These are phyloP conservation scores for Coemansia guatemalensis DNA, from an alignment of 192 early-diverging fungal genomes.

Conservation along the genomic window DNA sequence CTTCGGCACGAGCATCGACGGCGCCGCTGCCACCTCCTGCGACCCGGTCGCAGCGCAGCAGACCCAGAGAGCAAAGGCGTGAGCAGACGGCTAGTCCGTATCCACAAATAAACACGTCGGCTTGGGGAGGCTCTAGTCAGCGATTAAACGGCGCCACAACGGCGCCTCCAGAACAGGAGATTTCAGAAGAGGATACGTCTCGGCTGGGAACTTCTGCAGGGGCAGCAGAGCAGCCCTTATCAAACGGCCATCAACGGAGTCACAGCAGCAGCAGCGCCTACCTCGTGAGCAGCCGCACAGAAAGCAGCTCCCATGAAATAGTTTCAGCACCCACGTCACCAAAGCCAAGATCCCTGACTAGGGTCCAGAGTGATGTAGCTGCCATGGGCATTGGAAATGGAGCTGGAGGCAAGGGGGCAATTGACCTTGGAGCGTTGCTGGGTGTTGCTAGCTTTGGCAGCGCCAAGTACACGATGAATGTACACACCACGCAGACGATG, in stretches of 20 bases:
- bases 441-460: slow-evolving; percentile 53
- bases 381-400: not conserved
- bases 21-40: not conserved
- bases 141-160: not conserved
- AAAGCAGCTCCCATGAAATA: not conserved
- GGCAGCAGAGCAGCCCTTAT: not conserved
- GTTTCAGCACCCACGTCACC: slow-evolving; percentile 13
- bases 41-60: not conserved
- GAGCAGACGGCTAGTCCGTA: slow-evolving; percentile 9
- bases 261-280: slow-evolving; percentile 12
- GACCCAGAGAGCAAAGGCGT: slow-evolving; percentile 11
- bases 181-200: not conserved
- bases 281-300: slow-evolving; percentile 2
- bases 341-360: slow-evolving; percentile 26
- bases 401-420: not conserved
- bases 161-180: not conserved
- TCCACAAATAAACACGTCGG: slow-evolving; percentile 15
- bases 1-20: not conserved
- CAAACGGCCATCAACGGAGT: slow-evolving; percentile 3
- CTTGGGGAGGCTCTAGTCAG: not conserved
- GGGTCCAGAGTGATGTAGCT: slow-evolving; percentile 11
- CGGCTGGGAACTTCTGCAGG: not conserved
- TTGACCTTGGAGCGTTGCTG: slow-evolving; percentile 41
- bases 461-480: slow-evolving; percentile 47
- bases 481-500: slow-evolving; percentile 51